phyloP scores from a whole-genome alignment of 371 early-diverging fungal genomes.

The Mucor lusitanicus region DNA sequence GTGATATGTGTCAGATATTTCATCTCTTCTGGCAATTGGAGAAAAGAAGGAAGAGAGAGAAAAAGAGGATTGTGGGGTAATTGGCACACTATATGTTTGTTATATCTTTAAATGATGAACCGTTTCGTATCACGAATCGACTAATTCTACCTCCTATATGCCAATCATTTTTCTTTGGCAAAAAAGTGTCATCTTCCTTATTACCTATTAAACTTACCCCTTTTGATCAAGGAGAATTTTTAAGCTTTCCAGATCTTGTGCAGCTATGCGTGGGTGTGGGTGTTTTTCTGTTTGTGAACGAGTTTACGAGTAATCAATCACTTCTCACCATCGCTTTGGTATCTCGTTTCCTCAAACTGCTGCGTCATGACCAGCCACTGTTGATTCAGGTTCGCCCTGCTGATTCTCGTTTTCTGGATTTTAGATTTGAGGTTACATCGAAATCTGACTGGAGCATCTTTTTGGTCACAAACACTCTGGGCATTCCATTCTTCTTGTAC shows the following conservation, averaged over 20 bases:
- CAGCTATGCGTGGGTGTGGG: neutral
- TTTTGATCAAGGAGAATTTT: neutral
- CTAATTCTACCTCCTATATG: neutral
- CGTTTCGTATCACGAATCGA: neutral
- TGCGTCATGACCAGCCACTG: neutral
- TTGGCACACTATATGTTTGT: neutral
- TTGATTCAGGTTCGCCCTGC: neutral
- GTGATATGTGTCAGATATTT: neutral
- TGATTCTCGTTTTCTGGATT: neutral
- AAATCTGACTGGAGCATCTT: neutral
- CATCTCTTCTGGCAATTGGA: neutral
- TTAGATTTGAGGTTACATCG: neutral
- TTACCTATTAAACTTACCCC: neutral
- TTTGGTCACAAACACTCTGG: neutral
- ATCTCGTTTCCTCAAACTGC: neutral
- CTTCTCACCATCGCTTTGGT: neutral
- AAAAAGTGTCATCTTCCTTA: neutral
- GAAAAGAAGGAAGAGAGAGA: neutral
- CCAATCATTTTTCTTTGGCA: neutral
- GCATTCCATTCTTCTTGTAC: neutral
- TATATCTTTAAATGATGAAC: neutral
- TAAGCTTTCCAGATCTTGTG: neutral
- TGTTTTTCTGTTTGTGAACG: neutral
- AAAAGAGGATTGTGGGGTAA: neutral
- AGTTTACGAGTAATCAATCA: neutral